Conservation (phyloP, 2,329 filamentous ascomycete genomes). For the Periconia digitata region DNA sequence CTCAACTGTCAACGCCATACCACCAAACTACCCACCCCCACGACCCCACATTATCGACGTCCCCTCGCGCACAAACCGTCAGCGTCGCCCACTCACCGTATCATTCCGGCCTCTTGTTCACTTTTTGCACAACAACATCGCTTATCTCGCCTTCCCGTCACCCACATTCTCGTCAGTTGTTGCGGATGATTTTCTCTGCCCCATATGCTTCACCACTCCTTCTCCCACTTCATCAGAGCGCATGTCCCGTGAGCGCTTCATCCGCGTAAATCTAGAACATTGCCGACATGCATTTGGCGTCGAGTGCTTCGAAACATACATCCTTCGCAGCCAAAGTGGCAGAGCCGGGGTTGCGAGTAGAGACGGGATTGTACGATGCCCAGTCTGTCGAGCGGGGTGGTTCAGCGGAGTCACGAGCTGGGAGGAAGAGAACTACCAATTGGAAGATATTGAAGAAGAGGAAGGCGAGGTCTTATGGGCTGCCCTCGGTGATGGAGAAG, state of each 20-base stretch:
- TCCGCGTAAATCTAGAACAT: neutral
- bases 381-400: neutral
- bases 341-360: too few species aligned
- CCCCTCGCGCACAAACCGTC: too few species aligned
- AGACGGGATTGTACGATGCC: neutral
- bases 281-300: conserved; percentile 1
- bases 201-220: conserved; percentile 2
- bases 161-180: too few species aligned
- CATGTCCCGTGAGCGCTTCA: conserved; percentile 1
- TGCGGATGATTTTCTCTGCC: conserved; percentile 1
- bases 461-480: too few species aligned
- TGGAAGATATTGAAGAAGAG: neutral
- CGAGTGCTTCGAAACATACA: neutral
- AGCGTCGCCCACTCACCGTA: neutral
- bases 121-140: conserved; percentile 2
- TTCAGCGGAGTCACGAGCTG: neutral
- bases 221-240: too few species aligned
- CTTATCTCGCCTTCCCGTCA: neutral
- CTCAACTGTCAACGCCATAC: neutral
- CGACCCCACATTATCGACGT: too few species aligned
- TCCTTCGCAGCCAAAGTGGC: too few species aligned
- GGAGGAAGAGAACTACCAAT: neutral
- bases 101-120: conserved; percentile 3
- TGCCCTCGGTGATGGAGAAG: neutral
- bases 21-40: too few species aligned